These are phyloP conservation scores for Knufia fluminis DNA, from an alignment of 2,329 filamentous ascomycete genomes.

Conservation along the genomic window DNA sequence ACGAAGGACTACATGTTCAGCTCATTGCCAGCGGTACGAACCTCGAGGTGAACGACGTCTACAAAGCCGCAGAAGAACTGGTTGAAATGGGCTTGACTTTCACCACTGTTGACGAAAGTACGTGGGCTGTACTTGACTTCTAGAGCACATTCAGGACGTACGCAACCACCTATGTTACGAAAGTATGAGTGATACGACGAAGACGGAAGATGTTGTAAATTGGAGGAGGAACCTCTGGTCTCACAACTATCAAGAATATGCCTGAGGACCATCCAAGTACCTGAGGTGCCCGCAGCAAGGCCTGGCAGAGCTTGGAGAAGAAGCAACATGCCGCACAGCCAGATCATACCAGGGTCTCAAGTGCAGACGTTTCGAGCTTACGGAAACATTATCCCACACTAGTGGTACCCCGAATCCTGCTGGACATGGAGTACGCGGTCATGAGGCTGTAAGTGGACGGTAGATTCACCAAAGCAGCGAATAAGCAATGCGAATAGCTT, in stretches of 20 bases:
- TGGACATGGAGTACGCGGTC: too few relatives aligned
- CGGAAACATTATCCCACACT: not conserved
- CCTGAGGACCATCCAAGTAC: too few relatives aligned
- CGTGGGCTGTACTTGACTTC: conserved; percentile 71
- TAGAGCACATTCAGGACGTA: not conserved
- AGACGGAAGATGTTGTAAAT: not conserved
- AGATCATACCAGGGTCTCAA: conserved; percentile 26
- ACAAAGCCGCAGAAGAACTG: conserved; percentile 73
- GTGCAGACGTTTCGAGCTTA: not conserved
- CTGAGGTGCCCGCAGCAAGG: too few relatives aligned
- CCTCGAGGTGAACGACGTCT: conserved; percentile 60
- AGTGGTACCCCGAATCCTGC: too few relatives aligned
- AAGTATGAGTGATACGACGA: not conserved
- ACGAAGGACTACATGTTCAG: conserved; percentile 76
- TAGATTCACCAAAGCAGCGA: not conserved
- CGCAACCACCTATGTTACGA: not conserved
- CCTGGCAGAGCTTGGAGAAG: too few relatives aligned
- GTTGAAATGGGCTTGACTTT: conserved; percentile 66
- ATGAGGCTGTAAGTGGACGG: too few relatives aligned
- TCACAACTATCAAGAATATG: too few relatives aligned
- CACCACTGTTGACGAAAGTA: conserved; percentile 85
- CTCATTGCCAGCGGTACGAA: conserved; percentile 59
- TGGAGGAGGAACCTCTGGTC: too few relatives aligned
- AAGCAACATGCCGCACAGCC: too few relatives aligned
- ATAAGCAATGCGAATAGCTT: not conserved